A percentile compares a stretch with the other conserved stretches of the same genome.
phyloP scores from a whole-genome alignment of 2,329 filamentous ascomycete species.

The Colletotrichum sp. region DNA sequence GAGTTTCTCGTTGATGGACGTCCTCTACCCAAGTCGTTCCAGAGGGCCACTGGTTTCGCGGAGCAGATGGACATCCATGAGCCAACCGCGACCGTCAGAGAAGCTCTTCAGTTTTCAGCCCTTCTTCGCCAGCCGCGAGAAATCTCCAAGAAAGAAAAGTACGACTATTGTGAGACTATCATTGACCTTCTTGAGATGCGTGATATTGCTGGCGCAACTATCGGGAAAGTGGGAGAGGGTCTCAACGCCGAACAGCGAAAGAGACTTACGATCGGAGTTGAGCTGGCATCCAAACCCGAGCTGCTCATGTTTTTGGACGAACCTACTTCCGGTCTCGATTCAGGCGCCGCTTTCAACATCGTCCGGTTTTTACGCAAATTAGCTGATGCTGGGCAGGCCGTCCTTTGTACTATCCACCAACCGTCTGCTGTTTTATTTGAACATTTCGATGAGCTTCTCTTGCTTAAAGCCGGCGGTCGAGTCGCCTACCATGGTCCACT shows the following conservation, averaged over 20 bases:
- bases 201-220: conserved; percentile 68
- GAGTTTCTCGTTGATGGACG: conserved; percentile 81
- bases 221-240: conserved; percentile 64
- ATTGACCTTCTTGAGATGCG: conserved; percentile 73
- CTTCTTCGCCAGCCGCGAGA: conserved; percentile 66
- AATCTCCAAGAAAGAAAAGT: conserved; percentile 64
- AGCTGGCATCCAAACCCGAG: conserved; percentile 62
- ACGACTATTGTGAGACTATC: conserved; percentile 71
- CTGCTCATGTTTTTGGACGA: conserved; percentile 72
- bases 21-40: conserved; percentile 76
- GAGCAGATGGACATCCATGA: conserved; percentile 74
- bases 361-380: conserved; percentile 66
- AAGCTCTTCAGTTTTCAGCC: conserved; percentile 70
- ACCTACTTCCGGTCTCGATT: conserved; percentile 63
- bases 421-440: conserved; percentile 62
- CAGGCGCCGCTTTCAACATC: conserved; percentile 65
- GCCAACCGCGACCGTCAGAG: conserved; percentile 68
- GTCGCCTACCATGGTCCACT: conserved; percentile 61
- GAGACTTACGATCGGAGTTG: conserved; percentile 60
- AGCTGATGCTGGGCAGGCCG: conserved; percentile 63
- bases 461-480: conserved; percentile 58
- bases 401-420: conserved; percentile 67
- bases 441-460: conserved; percentile 60
- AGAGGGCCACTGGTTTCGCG: conserved; percentile 76
- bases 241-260: conserved; percentile 66